phyloP scores from a whole-genome alignment of 495 filamentous ascomycete genomes.

The Xylaria curta region DNA sequence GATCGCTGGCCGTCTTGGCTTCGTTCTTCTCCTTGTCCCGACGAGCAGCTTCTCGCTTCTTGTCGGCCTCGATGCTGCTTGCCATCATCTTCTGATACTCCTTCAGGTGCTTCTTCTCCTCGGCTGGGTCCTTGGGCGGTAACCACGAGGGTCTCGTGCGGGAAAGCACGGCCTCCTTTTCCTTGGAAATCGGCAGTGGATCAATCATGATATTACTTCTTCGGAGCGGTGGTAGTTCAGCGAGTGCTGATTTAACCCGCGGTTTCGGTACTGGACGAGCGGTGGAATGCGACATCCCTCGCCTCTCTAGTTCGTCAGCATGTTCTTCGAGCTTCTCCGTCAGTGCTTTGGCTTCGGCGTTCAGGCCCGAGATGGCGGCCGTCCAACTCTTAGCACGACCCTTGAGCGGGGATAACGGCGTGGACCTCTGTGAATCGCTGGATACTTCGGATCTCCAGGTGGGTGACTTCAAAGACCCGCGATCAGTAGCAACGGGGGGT shows the following conservation, averaged over 20 bases:
- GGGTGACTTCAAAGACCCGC: conserved; percentile 56
- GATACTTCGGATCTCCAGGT: conserved; percentile 50
- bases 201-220: conserved; percentile 95
- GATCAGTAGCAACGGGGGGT: conserved; percentile 53
- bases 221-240: conserved; percentile 80
- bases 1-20: conserved; percentile 68
- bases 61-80: conserved; percentile 71
- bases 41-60: conserved; percentile 58
- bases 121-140: conserved; percentile 89
- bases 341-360: conserved; percentile 84
- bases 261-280: conserved; percentile 52
- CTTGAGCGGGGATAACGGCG: conserved; percentile 43
- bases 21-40: conserved; percentile 54
- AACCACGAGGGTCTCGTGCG: conserved; percentile 94
- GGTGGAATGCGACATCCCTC: conserved; percentile 32
- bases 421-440: conserved; percentile 30
- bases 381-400: conserved; percentile 86
- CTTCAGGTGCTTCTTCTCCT: conserved; percentile 88
- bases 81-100: conserved; percentile 96
- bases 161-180: conserved; percentile 92
- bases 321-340: conserved; percentile 89
- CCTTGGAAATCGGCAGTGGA: conserved; percentile 91
- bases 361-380: conserved; percentile 76
- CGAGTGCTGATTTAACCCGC: conserved; percentile 59
- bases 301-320: conserved; percentile 67